These are phyloP conservation scores for Mediolabrus comicus DNA, from an alignment of 108 stramenopile genomes.

Conservation along the genomic window DNA sequence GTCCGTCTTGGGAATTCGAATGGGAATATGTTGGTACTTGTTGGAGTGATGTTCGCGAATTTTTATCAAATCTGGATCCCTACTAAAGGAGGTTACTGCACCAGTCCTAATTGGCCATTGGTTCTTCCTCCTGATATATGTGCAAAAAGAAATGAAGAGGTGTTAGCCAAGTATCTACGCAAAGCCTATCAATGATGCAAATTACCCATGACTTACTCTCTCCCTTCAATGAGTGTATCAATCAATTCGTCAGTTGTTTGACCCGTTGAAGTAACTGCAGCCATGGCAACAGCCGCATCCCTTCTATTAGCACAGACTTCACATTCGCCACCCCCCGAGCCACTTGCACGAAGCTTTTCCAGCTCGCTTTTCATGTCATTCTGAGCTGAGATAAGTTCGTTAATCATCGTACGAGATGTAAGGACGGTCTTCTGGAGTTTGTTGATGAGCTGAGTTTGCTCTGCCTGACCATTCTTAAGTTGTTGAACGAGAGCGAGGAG, in stretches of 20 bases:
- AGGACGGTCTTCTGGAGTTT: constrained; percentile 25
- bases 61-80: constrained; percentile 23
- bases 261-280: neutral
- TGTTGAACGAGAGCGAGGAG: constrained; percentile 1
- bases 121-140: neutral
- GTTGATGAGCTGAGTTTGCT: constrained; percentile 21
- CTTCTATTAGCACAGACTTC: neutral
- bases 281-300: neutral
- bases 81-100: constrained; percentile 18
- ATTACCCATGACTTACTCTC: neutral
- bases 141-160: neutral
- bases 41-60: constrained; percentile 16
- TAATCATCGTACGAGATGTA: constrained; percentile 22
- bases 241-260: neutral
- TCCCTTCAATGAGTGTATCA: neutral
- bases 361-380: constrained; percentile 29
- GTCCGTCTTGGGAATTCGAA: constrained; percentile 14
- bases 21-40: constrained; percentile 9
- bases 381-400: constrained; percentile 23
- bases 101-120: constrained; percentile 24
- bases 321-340: neutral
- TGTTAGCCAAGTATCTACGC: neutral
- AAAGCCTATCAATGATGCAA: neutral
- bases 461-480: constrained; percentile 20
- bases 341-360: neutral